Conservation (phyloP, 2,329 filamentous ascomycete genomes). For the Fusarium brevicatenulatum region DNA sequence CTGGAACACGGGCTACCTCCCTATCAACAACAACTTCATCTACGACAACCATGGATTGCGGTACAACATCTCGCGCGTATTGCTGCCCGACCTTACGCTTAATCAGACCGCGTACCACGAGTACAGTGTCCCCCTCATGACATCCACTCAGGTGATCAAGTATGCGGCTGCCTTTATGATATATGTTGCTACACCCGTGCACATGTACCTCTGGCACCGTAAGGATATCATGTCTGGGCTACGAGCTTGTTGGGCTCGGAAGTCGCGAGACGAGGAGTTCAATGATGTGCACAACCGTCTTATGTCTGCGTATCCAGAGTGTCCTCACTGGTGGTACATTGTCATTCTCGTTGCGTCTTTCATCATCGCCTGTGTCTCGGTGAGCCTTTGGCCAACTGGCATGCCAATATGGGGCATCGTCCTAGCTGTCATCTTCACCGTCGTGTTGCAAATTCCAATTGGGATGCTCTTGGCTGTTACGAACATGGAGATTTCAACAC, state of each 20-base stretch:
- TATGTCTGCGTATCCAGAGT: slow-evolving; percentile 52
- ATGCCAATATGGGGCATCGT: slow-evolving; percentile 63
- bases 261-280: slow-evolving; percentile 51
- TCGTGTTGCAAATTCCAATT: slow-evolving; percentile 64
- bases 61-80: slow-evolving; percentile 64
- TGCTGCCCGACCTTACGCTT: slow-evolving; percentile 60
- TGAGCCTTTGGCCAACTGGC: slow-evolving; percentile 59
- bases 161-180: slow-evolving; percentile 47
- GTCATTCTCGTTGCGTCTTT: slow-evolving; percentile 60
- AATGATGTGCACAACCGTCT: slow-evolving; percentile 49
- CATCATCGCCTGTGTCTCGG: slow-evolving; percentile 49
- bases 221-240: slow-evolving; percentile 45
- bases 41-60: slow-evolving; percentile 65
- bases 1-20: slow-evolving; percentile 63
- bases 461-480: slow-evolving; percentile 67
- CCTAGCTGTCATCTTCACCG: slow-evolving; percentile 61
- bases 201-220: slow-evolving; percentile 48
- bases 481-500: slow-evolving; percentile 67
- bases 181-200: slow-evolving; percentile 44
- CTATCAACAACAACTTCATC: slow-evolving; percentile 62
- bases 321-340: slow-evolving; percentile 65
- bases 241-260: slow-evolving; percentile 41
- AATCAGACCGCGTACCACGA: slow-evolving; percentile 61
- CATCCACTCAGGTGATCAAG: slow-evolving; percentile 51
- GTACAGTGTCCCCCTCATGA: slow-evolving; percentile 66